Base-by-base conservation (phyloP, 1,284 basidiomycete genomes). In the Boletus nobilissimus region DNA sequence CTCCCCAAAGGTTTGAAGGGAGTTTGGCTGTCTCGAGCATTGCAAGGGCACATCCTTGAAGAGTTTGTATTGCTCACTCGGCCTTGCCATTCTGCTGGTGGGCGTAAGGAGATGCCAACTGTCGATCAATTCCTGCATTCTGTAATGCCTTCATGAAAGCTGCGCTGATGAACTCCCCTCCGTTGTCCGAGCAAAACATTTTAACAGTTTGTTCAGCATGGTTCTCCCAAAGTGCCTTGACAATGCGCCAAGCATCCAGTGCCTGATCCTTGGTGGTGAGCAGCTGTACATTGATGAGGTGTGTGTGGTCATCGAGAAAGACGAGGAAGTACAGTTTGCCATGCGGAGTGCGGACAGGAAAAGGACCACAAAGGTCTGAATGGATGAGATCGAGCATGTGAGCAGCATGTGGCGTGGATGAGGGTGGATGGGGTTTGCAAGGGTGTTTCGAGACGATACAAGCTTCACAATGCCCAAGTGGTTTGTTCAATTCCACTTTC, bases 291-390 rank as follows among this genome's bases (percentile, higher is more conserved):
- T 72, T 67, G 4, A 76, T 6, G 5, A 76, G 57, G 24, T 76
- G 16, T 1, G 51, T 40, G 34, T 73, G 66, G 24, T 76, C 46
- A 16, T 76, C 57, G 1, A 76, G 54, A 32, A 75, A 75, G 3
- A 75, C 22, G 5, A 76, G 32, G 19, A 73, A 76, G 14, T 73
- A 76, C 0, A 64, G 46, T 8, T 73, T 72, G 0, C 26, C 19
- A 2, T 73, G 65, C 0, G 38, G 65, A 0, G 70, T 76, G 2
- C 24, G 11, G 3, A 34, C 7, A 4, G 57, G 65, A 16, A 76
- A 76, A 1, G 70, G 74, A 2, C 74, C 54, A 67, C 70, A 76
- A 0, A 76, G 11, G 18, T 76, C 26, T 1, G 70, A 76, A 11
- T 76, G 54, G 11, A 76, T 40, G 2, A 76, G 54, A 18, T 72